phyloP scores from a whole-genome alignment of 352 stramenopile species.

The Phytophthora lateralis region DNA sequence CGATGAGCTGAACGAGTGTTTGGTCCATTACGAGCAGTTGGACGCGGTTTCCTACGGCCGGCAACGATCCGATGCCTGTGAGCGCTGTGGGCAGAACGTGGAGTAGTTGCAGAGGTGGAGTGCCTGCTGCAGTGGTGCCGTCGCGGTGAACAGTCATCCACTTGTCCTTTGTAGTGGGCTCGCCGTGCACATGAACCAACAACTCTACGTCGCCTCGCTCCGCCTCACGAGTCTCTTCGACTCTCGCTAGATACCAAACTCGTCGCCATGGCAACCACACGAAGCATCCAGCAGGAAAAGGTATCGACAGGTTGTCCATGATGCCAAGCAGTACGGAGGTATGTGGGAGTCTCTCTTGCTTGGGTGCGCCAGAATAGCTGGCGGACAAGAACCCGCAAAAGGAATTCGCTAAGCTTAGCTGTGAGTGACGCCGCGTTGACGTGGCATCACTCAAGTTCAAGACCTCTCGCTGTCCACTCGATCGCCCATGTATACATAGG shows the following conservation, averaged over 20 bases:
- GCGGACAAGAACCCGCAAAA: neutral
- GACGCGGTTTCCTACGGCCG: slow-evolving; percentile 38
- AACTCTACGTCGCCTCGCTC: slow-evolving; percentile 21
- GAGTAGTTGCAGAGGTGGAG: slow-evolving; percentile 35
- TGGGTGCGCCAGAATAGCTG: neutral
- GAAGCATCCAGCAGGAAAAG: slow-evolving; percentile 25
- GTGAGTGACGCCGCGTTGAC: neutral
- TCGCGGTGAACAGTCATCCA: slow-evolving; percentile 39
- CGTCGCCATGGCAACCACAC: slow-evolving; percentile 49
- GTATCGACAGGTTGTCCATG: slow-evolving; percentile 6
- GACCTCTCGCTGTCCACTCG: slow-evolving; percentile 1
- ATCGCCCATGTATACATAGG: neutral
- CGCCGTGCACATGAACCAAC: slow-evolving; percentile 51
- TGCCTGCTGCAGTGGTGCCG: slow-evolving; percentile 3
- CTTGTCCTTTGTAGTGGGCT: slow-evolving; percentile 50
- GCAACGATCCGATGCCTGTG: slow-evolving; percentile 46
- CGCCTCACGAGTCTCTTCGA: slow-evolving; percentile 28
- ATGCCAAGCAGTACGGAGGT: neutral
- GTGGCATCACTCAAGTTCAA: slow-evolving; percentile 2
- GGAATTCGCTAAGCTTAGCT: neutral
- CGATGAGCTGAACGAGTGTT: slow-evolving; percentile 16
- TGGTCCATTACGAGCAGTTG: slow-evolving; percentile 31
- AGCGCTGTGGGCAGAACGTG: slow-evolving; percentile 26
- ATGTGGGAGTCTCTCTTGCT: neutral
- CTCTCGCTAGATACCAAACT: slow-evolving; percentile 56